Percentiles rank a stretch among this genome's conserved stretches.
Conservation (phyloP, 2,329 filamentous ascomycete genomes). For the Microdochium trichocladiopsis region DNA sequence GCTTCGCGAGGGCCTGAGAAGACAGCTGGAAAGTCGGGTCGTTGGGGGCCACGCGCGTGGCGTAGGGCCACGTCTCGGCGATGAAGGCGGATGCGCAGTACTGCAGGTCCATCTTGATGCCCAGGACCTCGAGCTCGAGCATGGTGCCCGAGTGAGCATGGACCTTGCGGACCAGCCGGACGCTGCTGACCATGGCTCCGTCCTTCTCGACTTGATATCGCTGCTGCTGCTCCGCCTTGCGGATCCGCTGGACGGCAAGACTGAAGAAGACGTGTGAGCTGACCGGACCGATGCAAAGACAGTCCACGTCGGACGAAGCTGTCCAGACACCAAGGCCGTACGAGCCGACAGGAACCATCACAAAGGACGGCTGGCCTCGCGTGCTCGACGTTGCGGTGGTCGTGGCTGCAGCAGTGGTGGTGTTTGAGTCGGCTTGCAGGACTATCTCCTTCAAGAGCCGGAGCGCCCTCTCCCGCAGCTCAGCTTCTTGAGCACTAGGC, state of each 20-base stretch:
- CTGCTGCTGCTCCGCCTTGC: conserved; percentile 27
- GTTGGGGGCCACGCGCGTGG: conserved; percentile 37
- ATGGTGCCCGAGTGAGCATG: conserved; percentile 53
- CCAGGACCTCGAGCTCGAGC: conserved; percentile 54
- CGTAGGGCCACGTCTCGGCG: conserved; percentile 42
- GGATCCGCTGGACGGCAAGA: conserved; percentile 47
- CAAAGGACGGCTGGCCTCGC: conserved; percentile 28
- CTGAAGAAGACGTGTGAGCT: conserved; percentile 55
- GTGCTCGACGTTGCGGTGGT: conserved; percentile 2
- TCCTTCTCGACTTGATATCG: background rate
- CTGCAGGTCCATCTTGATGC: conserved; percentile 56
- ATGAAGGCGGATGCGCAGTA: conserved; percentile 55
- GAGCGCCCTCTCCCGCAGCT: conserved; percentile 34
- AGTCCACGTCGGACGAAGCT: conserved; percentile 54
- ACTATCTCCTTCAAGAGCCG: conserved; percentile 34
- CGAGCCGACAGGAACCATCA: conserved; percentile 58
- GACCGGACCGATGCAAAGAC: conserved; percentile 56
- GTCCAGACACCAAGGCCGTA: conserved; percentile 59
- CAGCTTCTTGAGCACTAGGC: conserved; percentile 36
- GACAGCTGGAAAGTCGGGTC: conserved; percentile 50
- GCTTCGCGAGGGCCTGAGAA: conserved; percentile 47
- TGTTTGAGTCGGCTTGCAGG: conserved; percentile 15
- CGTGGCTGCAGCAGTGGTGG: conserved; percentile 2
- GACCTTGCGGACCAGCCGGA: conserved; percentile 49
- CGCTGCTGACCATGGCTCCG: conserved; percentile 15